Base-by-base conservation (phyloP, 2,329 filamentous ascomycete species). In the Monosporascus sp. region DNA sequence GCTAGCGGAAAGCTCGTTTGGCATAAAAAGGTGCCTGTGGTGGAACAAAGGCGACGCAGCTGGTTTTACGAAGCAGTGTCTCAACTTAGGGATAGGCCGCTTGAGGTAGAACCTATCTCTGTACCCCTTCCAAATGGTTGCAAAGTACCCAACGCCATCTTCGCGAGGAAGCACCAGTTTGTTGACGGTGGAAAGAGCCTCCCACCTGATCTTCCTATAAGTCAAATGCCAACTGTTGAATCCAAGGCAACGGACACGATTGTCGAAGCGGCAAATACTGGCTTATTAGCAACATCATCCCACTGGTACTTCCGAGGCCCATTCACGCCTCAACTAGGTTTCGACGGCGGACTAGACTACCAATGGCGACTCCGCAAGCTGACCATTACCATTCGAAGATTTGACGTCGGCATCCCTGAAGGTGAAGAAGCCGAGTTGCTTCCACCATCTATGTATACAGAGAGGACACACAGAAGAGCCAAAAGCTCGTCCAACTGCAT, bases 311-410 rank as follows among this genome's bases (percentile, higher is more conserved):
- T 75, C 53, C 67, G 67, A 3, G 73, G 72, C 2, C 74, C 74
- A 0, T 74, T 77, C 26, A 77, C 73, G 1, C 72, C 74, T 14
- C 71, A 76, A 50, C 66, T 77, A 22, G 74, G 74, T 49, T 75
- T 74, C 46, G 74, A 77, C 55, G 70, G 74, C 19, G 72, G 74
- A 1, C 64, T 76, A 41, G 74, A 77, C 52, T 74, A 72, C 52
- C 64, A 68, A 47, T 75, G 71, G 68, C 66, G 55, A 37, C 48
- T 51, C 37, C 52, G 58, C 27, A 59, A 63, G 20, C 48, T 58
- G 27, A 52, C 27, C 16, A 53, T 63, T 26, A 59, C 43, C 19
- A 37, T 55, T 17, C 59, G 54, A 31, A 58, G 60, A 20, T 66
- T 63, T 37, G 58, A 66, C 49, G 16, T 60, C 3, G 56, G 59